These are phyloP conservation scores for Astragalus membranaceus DNA, from an alignment of 306 rosid species.

Conservation along the genomic window DNA sequence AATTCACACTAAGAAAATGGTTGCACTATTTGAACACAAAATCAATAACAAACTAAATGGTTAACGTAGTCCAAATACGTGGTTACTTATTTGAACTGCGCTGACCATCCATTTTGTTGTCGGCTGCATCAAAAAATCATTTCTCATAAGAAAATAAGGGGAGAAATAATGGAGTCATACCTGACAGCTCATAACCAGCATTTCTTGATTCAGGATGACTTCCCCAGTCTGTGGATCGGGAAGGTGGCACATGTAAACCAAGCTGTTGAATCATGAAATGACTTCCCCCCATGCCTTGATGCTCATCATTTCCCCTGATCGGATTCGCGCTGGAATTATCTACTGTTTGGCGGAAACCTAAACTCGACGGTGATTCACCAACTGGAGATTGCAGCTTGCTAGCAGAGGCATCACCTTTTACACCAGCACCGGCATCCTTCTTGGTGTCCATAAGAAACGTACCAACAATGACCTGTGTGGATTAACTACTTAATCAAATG, in stretches of 20 bases:
- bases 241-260: slow-evolving; percentile 52
- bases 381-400: slow-evolving; percentile 60
- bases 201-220: slow-evolving; percentile 48
- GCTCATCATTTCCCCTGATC: slow-evolving; percentile 59
- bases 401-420: slow-evolving; percentile 61
- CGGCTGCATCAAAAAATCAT: no score
- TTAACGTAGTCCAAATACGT: no score
- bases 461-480: slow-evolving; percentile 80
- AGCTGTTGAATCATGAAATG: slow-evolving; percentile 74
- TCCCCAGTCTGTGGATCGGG: slow-evolving; percentile 73
- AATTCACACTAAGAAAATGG: not conserved
- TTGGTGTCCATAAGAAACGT: slow-evolving; percentile 62
- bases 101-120: no score
- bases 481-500: slow-evolving; percentile 1
- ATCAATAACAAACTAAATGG: no score
- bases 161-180: slow-evolving; percentile 17
- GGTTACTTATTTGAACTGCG: no score
- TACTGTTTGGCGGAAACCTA: slow-evolving; percentile 52
- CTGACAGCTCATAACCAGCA: slow-evolving; percentile 59
- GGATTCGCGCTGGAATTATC: slow-evolving; percentile 60
- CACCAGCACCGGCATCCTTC: slow-evolving; percentile 50
- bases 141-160: no score
- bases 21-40: no score
- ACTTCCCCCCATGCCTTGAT: slow-evolving; percentile 60
- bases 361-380: slow-evolving; percentile 43